A percentile compares a stretch with the other conserved stretches of the same genome.
Evolutionary conservation across 805 yeast genomes (phyloP).

Genomic region (Candida boleticola): DNA sequence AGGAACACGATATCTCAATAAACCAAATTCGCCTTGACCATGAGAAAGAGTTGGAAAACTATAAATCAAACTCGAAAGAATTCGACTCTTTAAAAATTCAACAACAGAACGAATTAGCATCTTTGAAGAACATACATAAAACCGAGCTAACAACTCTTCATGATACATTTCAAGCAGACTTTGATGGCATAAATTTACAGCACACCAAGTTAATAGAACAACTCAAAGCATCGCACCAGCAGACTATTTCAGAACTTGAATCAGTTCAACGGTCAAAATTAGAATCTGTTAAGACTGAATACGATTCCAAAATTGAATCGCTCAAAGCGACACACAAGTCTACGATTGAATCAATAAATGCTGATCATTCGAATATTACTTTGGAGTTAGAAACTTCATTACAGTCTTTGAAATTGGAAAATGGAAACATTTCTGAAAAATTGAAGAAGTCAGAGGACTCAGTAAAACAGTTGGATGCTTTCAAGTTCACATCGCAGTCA

Average conservation of each 20-base stretch:
- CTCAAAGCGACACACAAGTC: background rate
- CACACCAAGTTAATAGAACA: background rate
- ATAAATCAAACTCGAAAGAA: background rate
- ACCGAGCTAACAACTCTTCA: background rate
- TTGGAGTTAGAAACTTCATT: background rate
- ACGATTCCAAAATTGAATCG: background rate
- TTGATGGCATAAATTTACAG: background rate
- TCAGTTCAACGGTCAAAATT: background rate
- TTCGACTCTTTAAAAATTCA: background rate
- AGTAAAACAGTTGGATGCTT: constrained; percentile 13
- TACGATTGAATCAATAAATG: background rate
- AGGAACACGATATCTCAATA: background rate
- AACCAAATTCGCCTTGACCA: background rate
- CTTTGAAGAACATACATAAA: background rate
- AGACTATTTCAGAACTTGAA: background rate
- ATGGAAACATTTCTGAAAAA: constrained; percentile 1
- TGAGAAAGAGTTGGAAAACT: background rate
- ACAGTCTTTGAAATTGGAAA: background rate
- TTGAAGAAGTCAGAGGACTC: constrained; percentile 8
- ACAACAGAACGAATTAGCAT: background rate
- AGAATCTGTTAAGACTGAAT: background rate
- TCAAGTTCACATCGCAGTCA: constrained; percentile 14
- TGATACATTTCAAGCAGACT: background rate
- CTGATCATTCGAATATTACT: background rate
- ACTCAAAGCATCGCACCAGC: background rate